phyloP scores from a whole-genome alignment of 805 yeast species.

The Saccharomycopsis synnaedendra region DNA sequence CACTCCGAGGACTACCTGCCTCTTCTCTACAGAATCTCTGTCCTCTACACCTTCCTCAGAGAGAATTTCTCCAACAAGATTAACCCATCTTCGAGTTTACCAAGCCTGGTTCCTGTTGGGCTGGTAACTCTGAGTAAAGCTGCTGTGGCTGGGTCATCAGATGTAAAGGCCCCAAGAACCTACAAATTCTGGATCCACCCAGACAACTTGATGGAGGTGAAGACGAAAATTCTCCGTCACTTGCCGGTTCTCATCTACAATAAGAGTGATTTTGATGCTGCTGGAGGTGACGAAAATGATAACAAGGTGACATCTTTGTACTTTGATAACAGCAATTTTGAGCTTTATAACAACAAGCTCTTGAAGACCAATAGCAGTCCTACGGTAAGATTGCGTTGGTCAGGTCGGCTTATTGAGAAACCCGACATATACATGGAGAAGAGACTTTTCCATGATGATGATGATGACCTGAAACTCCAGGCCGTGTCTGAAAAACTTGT shows the following conservation, averaged over 20 bases:
- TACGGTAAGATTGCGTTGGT: slow-evolving; percentile 81
- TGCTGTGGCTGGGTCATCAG: slow-evolving; percentile 25
- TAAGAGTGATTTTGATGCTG: slow-evolving; percentile 37
- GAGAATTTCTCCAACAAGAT: slow-evolving; percentile 42
- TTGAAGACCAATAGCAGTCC: slow-evolving; percentile 58
- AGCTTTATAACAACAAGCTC: slow-evolving; percentile 75
- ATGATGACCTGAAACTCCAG: slow-evolving; percentile 23
- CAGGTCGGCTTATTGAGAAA: slow-evolving; percentile 66
- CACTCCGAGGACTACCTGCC: slow-evolving; percentile 95
- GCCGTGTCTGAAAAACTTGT: slow-evolving; percentile 32
- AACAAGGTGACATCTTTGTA: slow-evolving; percentile 81
- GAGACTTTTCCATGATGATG: slow-evolving; percentile 49
- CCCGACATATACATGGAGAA: slow-evolving; percentile 77
- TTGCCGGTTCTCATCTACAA: slow-evolving; percentile 81
- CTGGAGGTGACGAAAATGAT: slow-evolving; percentile 37
- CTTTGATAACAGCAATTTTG: slow-evolving; percentile 76
- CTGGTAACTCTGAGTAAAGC: slow-evolving; percentile 23
- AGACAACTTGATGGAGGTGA: slow-evolving; percentile 95
- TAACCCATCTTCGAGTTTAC: slow-evolving; percentile 20
- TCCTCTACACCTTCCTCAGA: slow-evolving; percentile 70
- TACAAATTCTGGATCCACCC: slow-evolving; percentile 94
- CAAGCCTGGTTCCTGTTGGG: slow-evolving; percentile 25
- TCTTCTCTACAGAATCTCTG: slow-evolving; percentile 68
- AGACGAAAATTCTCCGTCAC: slow-evolving; percentile 87
- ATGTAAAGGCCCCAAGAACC: slow-evolving; percentile 37